A percentile compares a stretch with the other conserved stretches of the same genome.
Conservation (phyloP, 106 monocot species). For the Agapanthus africanus region DNA sequence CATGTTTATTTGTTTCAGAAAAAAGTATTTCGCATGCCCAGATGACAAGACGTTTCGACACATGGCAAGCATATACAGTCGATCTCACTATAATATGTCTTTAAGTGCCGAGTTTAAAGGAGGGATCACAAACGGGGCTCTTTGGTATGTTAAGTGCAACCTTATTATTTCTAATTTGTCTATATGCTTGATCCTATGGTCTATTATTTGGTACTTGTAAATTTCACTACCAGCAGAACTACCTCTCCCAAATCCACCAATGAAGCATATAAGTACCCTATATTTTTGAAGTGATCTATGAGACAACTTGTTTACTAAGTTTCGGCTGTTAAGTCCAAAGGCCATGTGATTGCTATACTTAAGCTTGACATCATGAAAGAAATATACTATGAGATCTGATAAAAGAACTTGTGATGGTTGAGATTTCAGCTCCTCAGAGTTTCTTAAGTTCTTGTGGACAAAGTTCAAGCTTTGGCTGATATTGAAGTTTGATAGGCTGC, state of each 20-base stretch:
- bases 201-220: background rate
- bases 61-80: conserved; percentile 85
- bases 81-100: conserved; percentile 89
- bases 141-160: conserved; percentile 47
- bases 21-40: conserved; percentile 73
- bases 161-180: background rate
- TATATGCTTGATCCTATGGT: background rate
- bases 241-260: background rate
- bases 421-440: too few species aligned
- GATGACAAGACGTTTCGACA: conserved; percentile 88
- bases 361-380: too few species aligned
- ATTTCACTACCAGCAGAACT: too few species aligned
- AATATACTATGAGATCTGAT: too few species aligned
- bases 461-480: too few species aligned
- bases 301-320: too few species aligned
- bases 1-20: conserved; percentile 42
- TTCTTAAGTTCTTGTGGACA: too few species aligned
- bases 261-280: background rate
- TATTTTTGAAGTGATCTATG: background rate
- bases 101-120: conserved; percentile 80
- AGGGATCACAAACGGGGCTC: conserved; percentile 92
- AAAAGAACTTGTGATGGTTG: too few species aligned
- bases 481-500: too few species aligned
- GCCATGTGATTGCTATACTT: too few species aligned
- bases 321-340: too few species aligned